These are phyloP conservation scores for Gaertneriomyces sp. DNA, from an alignment of 192 early-diverging fungal species.

Conservation along the genomic window DNA sequence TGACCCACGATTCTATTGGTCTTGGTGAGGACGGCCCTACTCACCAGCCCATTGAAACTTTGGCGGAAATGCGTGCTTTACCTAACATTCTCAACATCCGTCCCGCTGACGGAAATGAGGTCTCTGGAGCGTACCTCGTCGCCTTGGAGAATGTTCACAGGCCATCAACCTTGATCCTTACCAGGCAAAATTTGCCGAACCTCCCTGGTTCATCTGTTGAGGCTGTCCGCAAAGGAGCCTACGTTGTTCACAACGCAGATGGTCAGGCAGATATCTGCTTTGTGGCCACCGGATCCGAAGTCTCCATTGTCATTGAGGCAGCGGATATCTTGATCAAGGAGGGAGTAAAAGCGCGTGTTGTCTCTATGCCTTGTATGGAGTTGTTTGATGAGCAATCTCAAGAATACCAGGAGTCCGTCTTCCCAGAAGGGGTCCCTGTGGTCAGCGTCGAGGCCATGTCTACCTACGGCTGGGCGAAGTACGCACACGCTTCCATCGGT, in stretches of 20 bases:
- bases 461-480: slow-evolving; percentile 90
- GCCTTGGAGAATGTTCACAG: slow-evolving; percentile 67
- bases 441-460: slow-evolving; percentile 83
- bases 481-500: slow-evolving; percentile 82
- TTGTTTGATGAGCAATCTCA: slow-evolving; percentile 80
- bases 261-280: slow-evolving; percentile 57
- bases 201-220: slow-evolving; percentile 80
- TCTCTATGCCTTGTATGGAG: slow-evolving; percentile 91
- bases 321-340: slow-evolving; percentile 65
- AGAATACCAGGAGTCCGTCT: slow-evolving; percentile 79
- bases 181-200: slow-evolving; percentile 93
- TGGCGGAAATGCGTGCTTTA: slow-evolving; percentile 81
- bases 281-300: slow-evolving; percentile 89
- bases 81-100: slow-evolving; percentile 85
- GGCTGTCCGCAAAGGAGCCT: slow-evolving; percentile 78
- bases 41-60: slow-evolving; percentile 96
- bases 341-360: slow-evolving; percentile 64
- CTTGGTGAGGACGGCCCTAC: slow-evolving; percentile 98
- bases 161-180: slow-evolving; percentile 82
- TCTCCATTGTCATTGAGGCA: slow-evolving; percentile 80
- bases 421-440: slow-evolving; percentile 75
- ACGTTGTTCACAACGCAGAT: slow-evolving; percentile 69
- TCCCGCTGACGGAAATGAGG: slow-evolving; percentile 94
- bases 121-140: slow-evolving; percentile 80
- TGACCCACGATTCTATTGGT: slow-evolving; percentile 99